Conservation (phyloP, 768 basidiomycete genomes). For the Leccinellum luteum region DNA sequence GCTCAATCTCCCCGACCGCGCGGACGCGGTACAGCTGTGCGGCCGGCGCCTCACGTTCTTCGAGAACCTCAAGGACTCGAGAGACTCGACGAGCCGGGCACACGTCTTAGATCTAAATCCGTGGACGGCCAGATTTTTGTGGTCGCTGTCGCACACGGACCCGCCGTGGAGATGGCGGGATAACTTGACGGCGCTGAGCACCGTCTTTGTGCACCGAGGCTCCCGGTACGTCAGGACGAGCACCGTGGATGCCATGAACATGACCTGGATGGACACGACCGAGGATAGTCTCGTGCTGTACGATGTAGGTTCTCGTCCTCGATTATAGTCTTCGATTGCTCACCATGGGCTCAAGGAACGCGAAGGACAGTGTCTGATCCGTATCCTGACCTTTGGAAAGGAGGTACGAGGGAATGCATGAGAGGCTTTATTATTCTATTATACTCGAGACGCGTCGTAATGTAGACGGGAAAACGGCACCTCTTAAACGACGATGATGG, state of each 20-base stretch:
- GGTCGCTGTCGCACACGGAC: slow-evolving; percentile 24
- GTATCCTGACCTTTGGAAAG: slow-evolving; percentile 31
- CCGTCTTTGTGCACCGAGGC: slow-evolving; percentile 28
- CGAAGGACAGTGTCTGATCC: slow-evolving; percentile 33
- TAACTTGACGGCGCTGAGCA: slow-evolving; percentile 24
- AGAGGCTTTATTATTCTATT: slow-evolving; percentile 5
- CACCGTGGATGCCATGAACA: slow-evolving; percentile 43
- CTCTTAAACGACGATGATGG: neutral
- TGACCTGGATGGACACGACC: slow-evolving; percentile 52
- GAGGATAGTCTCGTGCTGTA: slow-evolving; percentile 62
- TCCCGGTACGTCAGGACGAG: slow-evolving; percentile 31
- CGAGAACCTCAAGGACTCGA: slow-evolving; percentile 24
- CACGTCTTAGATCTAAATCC: slow-evolving; percentile 33
- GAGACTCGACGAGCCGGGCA: slow-evolving; percentile 22
- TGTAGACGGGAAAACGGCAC: neutral
- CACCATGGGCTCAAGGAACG: slow-evolving; percentile 22
- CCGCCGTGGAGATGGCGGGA: slow-evolving; percentile 35
- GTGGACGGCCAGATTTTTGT: slow-evolving; percentile 21
- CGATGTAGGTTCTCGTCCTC: slow-evolving; percentile 38
- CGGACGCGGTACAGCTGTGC: slow-evolving; percentile 28
- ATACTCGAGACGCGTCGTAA: slow-evolving; percentile 1
- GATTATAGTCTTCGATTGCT: neutral
- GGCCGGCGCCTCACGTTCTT: slow-evolving; percentile 33
- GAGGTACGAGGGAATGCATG: slow-evolving; percentile 16
- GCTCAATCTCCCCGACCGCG: slow-evolving; percentile 32